Evolutionary conservation across 1,284 basidiomycete species (phyloP).

Genomic region (Phellopilus nigrolimitatus): DNA sequence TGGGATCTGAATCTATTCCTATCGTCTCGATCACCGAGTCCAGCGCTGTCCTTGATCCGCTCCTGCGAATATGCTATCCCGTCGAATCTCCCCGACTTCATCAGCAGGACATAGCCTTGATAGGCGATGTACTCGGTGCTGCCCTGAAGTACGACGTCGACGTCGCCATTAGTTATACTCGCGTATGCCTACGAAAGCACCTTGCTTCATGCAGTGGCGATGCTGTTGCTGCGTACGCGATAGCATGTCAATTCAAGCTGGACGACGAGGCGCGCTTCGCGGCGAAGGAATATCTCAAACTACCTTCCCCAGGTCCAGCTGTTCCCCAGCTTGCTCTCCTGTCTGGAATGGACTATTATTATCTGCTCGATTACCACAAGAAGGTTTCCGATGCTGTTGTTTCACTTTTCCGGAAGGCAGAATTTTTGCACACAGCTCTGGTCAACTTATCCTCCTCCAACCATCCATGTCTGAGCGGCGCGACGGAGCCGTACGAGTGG

Average conservation of each 20-base stretch:
- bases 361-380: constrained; percentile 7
- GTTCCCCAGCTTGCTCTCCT: constrained; percentile 1
- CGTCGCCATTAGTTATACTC: neutral
- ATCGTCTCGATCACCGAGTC: constrained; percentile 13
- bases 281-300: constrained; percentile 4
- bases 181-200: neutral
- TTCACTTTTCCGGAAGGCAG: neutral
- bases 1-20: constrained; percentile 23
- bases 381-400: neutral
- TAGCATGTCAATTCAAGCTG: constrained; percentile 9
- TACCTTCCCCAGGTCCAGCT: constrained; percentile 5
- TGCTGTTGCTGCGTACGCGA: constrained; percentile 1
- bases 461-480: constrained; percentile 1
- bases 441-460: neutral
- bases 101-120: constrained; percentile 26
- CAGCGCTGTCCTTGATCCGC: constrained; percentile 2
- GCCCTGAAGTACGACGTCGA: constrained; percentile 16
- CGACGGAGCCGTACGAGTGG: neutral
- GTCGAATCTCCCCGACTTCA: constrained; percentile 5
- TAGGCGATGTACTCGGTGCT: constrained; percentile 21
- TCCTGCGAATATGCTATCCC: constrained; percentile 15
- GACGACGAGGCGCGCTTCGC: constrained; percentile 6
- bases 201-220: neutral
- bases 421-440: neutral
- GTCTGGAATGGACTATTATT: constrained; percentile 4